These are phyloP conservation scores for Amanita thiersii DNA, from an alignment of 768 basidiomycete species.

Conservation along the genomic window DNA sequence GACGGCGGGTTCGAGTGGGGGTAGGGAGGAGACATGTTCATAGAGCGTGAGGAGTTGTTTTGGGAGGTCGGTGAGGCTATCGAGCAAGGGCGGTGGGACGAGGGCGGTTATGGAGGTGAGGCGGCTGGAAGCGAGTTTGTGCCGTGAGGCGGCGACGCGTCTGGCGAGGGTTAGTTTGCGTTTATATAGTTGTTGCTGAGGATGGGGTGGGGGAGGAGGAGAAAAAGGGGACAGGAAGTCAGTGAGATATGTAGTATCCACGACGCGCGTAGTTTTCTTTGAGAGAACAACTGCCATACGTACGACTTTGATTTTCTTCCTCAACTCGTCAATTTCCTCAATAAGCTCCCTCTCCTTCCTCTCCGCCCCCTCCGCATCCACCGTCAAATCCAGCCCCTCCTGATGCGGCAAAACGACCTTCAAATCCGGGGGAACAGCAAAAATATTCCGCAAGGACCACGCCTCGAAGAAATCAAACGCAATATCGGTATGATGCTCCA, in stretches of 20 bases:
- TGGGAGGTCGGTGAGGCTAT: conserved; percentile 31
- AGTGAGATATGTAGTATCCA: too few species aligned
- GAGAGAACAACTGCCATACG: conserved; percentile 21
- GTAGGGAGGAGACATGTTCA: conserved; percentile 38
- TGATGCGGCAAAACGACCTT: conserved; percentile 76
- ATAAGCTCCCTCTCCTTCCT: conserved; percentile 54
- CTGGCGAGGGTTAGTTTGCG: conserved; percentile 65
- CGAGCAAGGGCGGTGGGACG: conserved; percentile 15
- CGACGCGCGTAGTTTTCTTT: too few species aligned
- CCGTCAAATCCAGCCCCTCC: conserved; percentile 55
- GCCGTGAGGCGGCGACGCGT: too few species aligned
- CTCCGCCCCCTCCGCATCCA: conserved; percentile 46
- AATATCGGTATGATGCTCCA: conserved; percentile 83
- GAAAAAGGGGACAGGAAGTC: too few species aligned
- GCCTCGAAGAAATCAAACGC: conserved; percentile 91
- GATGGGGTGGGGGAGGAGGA: neutral
- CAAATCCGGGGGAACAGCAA: conserved; percentile 61
- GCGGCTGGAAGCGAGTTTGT: too few species aligned
- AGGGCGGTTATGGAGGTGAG: conserved; percentile 37
- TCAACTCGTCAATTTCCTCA: conserved; percentile 60
- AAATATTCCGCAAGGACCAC: conserved; percentile 85
- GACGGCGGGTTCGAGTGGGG: conserved; percentile 30
- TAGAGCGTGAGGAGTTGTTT: conserved; percentile 35
- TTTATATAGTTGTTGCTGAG: neutral
- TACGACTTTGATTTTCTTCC: conserved; percentile 63